Percentiles rank a stretch among this genome's conserved stretches.
These are phyloP conservation scores for Danielozyma ontarioensis DNA, from an alignment of 805 yeast species.

Conservation along the genomic window DNA sequence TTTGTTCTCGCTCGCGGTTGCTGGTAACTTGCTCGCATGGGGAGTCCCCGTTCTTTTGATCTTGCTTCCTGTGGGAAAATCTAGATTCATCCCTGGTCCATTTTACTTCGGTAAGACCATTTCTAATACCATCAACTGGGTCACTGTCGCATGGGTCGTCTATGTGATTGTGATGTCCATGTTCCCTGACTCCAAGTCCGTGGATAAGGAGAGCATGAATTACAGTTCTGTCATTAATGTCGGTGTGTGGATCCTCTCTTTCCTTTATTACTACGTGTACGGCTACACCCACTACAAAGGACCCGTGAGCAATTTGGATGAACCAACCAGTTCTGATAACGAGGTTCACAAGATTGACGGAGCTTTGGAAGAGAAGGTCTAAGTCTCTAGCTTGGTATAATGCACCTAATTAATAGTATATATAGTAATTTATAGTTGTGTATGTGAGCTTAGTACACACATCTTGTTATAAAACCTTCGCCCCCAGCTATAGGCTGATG, in stretches of 20 bases:
- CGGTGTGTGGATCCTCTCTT: conserved; percentile 53
- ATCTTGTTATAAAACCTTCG: too few species aligned
- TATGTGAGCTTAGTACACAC: too few species aligned
- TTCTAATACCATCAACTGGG: conserved; percentile 41
- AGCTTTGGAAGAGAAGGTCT: conserved; percentile 1
- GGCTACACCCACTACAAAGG: conserved; percentile 56
- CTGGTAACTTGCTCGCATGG: conserved; percentile 41
- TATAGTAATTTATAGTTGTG: too few species aligned
- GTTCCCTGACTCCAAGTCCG: conserved; percentile 51
- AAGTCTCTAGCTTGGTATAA: too few species aligned
- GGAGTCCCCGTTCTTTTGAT: conserved; percentile 39
- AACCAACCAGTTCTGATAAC: neutral
- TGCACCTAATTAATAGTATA: too few species aligned
- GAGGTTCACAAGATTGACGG: neutral
- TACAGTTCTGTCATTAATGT: conserved; percentile 62
- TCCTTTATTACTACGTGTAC: conserved; percentile 45
- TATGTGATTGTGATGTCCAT: conserved; percentile 53
- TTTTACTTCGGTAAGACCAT: conserved; percentile 52
- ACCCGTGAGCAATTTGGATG: conserved; percentile 28
- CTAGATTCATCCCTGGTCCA: conserved; percentile 58
- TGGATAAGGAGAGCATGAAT: conserved; percentile 52
- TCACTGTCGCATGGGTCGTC: conserved; percentile 44
- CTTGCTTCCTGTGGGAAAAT: conserved; percentile 41
- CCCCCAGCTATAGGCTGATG: too few species aligned
- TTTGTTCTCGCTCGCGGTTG: conserved; percentile 36